A percentile compares a stretch with the other conserved stretches of the same genome.
Conservation (phyloP, 257 asterid species). For the Forsythia suspensa region DNA sequence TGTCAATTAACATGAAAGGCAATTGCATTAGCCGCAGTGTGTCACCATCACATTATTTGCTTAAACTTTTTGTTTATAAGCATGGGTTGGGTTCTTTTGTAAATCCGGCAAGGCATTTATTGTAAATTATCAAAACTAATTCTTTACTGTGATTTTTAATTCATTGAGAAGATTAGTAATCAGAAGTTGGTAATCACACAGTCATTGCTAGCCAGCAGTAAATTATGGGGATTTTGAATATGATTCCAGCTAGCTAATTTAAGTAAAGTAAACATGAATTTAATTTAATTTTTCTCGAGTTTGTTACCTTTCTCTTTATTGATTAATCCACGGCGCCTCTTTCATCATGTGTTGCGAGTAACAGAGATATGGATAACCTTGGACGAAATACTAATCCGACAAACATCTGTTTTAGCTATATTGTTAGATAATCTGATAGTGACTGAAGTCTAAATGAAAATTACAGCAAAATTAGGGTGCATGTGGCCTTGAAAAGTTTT, state of each 20-base stretch:
- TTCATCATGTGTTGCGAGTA: too few relatives aligned
- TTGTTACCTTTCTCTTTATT: too few relatives aligned
- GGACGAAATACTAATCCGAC: too few relatives aligned
- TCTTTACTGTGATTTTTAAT: constrained; percentile 22
- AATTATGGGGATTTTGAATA: background rate
- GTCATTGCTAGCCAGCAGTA: constrained; percentile 8
- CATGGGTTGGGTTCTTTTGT: constrained; percentile 3
- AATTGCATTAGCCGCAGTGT: constrained; percentile 17
- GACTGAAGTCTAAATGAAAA: background rate
- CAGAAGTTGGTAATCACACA: constrained; percentile 9
- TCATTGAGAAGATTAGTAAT: constrained; percentile 8
- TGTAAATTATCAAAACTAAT: constrained; percentile 11
- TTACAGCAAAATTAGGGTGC: constrained; percentile 2
- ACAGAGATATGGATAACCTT: too few relatives aligned
- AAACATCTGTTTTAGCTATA: too few relatives aligned
- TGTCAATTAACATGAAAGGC: background rate
- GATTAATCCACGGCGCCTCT: too few relatives aligned
- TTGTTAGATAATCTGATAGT: background rate
- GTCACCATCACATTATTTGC: constrained; percentile 35
- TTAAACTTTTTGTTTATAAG: constrained; percentile 1
- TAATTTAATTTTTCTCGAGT: too few relatives aligned
- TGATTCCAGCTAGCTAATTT: constrained; percentile 24
- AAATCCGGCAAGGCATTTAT: constrained; percentile 24
- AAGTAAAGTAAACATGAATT: background rate
- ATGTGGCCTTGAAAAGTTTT: background rate